phyloP scores from a whole-genome alignment of 1,284 basidiomycete genomes.

The Fereydounia khargensis region DNA sequence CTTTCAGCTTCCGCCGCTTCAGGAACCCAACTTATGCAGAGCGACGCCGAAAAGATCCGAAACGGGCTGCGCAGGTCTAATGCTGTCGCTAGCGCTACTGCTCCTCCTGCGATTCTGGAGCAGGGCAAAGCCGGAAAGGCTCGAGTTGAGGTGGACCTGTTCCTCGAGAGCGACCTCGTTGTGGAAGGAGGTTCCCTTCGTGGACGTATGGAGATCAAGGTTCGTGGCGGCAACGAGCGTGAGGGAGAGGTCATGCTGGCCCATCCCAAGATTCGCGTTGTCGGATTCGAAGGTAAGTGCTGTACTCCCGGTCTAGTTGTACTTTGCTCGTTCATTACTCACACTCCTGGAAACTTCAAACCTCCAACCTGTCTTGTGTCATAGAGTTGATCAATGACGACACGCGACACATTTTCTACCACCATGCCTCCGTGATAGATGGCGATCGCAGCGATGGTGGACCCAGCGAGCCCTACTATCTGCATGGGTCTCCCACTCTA shows the following conservation, averaged over 20 bases:
- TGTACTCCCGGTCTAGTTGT: too few relatives aligned
- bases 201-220: constrained; percentile 71
- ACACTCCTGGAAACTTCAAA: background rate
- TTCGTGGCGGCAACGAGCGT: constrained; percentile 65
- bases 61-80: constrained; percentile 13
- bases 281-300: constrained; percentile 72
- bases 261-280: constrained; percentile 76
- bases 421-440: constrained; percentile 67
- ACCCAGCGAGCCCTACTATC: constrained; percentile 48
- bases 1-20: constrained; percentile 19
- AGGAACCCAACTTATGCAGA: background rate
- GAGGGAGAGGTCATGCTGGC: constrained; percentile 66
- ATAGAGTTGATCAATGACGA: constrained; percentile 64
- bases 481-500: constrained; percentile 46
- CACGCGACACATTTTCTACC: constrained; percentile 80
- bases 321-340: too few relatives aligned
- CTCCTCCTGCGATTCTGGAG: constrained; percentile 37
- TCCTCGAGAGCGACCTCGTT: constrained; percentile 72
- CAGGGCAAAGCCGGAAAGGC: constrained; percentile 61
- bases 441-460: constrained; percentile 42
- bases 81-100: constrained; percentile 7
- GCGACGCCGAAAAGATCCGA: background rate
- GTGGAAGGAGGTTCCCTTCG: constrained; percentile 78
- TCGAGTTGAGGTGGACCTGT: constrained; percentile 79
- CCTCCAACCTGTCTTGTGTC: background rate